These are phyloP conservation scores for Colletotrichum agaves DNA, from an alignment of 2,329 filamentous ascomycete genomes.

Conservation along the genomic window DNA sequence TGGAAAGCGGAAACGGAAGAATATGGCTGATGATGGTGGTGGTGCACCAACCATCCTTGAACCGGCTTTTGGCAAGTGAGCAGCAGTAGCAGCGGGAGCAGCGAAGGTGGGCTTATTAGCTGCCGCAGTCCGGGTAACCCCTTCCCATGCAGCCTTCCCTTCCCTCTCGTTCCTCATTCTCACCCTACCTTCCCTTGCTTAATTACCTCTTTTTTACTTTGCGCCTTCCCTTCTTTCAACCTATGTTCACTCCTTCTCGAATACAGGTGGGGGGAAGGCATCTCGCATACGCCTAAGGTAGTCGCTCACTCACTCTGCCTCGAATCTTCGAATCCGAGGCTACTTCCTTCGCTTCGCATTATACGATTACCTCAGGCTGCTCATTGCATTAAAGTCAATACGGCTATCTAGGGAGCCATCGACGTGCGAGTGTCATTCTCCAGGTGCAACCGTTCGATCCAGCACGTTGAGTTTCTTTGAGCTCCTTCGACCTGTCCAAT, in stretches of 20 bases:
- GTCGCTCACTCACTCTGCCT: background rate
- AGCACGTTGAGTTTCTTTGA: background rate
- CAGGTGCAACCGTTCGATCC: background rate
- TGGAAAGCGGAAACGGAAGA: background rate
- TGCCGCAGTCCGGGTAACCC: conserved; percentile 19
- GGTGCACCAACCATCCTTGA: conserved; percentile 5
- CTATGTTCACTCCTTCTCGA: conserved; percentile 15
- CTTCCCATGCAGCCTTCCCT: conserved; percentile 11
- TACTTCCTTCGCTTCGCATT: background rate
- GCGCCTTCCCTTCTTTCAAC: background rate
- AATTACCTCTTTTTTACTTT: background rate
- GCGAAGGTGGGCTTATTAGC: conserved; percentile 3
- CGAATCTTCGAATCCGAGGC: background rate
- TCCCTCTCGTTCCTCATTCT: conserved; percentile 12
- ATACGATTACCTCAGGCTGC: background rate
- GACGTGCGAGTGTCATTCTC: background rate
- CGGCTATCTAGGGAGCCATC: background rate
- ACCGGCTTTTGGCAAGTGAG: conserved; percentile 9
- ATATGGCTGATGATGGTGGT: background rate
- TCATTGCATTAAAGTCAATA: background rate
- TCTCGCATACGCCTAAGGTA: background rate
- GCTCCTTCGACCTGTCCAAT: background rate
- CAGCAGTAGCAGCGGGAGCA: too few species aligned
- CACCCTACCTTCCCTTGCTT: background rate
- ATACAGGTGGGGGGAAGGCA: background rate